Percentiles rank a stretch among this genome's conserved stretches.
These are phyloP conservation scores for Leptographium flavum DNA, from an alignment of 2,329 filamentous ascomycete species.

Conservation along the genomic window DNA sequence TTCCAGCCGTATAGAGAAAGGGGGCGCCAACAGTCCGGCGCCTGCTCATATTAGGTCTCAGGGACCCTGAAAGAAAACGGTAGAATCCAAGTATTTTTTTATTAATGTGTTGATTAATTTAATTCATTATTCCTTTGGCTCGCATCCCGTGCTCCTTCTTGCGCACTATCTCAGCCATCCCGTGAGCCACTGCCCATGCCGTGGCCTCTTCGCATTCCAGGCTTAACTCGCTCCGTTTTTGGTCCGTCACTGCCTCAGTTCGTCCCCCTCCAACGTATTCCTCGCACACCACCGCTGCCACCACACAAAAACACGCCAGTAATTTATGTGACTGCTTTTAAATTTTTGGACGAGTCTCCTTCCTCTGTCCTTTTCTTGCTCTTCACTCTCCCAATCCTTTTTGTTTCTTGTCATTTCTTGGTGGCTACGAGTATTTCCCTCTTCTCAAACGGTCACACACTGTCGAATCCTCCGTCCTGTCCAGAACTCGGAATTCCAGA, in stretches of 20 bases:
- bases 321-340: constrained; percentile 4
- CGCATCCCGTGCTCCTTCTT: not conserved
- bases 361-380: constrained; percentile 1
- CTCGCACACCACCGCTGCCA: constrained; percentile 5
- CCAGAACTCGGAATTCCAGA: not conserved
- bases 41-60: not conserved
- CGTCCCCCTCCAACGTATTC: constrained; percentile 3
- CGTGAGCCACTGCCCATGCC: not conserved
- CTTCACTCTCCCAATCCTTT: not conserved
- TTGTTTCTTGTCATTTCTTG: not conserved
- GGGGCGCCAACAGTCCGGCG: not conserved
- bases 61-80: constrained; percentile 3
- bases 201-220: not conserved
- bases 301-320: constrained; percentile 8
- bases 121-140: too few species aligned
- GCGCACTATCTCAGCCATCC: constrained; percentile 2
- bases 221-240: not conserved
- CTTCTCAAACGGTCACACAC: not conserved
- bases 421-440: not conserved
- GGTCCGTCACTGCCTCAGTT: constrained; percentile 4
- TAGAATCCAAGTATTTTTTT: not conserved
- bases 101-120: too few species aligned
- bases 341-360: constrained; percentile 6
- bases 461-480: too few species aligned
- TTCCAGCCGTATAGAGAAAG: too few species aligned